Percentiles rank a stretch among this genome's conserved stretches.
phyloP scores from a whole-genome alignment of 768 basidiomycete genomes.

The Collybia mongolica region DNA sequence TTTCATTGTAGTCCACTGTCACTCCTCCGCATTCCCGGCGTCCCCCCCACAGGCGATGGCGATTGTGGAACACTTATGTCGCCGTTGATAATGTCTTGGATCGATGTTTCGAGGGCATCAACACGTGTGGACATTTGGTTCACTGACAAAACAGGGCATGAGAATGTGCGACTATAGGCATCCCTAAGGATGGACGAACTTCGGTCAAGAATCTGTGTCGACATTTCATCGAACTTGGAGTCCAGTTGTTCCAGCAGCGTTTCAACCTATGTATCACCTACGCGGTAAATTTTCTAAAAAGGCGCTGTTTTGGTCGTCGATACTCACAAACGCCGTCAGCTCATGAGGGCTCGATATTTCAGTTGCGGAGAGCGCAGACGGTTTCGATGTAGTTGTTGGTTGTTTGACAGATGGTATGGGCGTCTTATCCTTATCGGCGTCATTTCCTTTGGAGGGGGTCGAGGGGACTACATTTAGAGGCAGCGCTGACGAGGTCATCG shows the following conservation, averaged over 20 bases:
- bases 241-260: conserved; percentile 87
- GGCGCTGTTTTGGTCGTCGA: not conserved
- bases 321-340: conserved; percentile 87
- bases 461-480: conserved; percentile 62
- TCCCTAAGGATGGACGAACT: conserved; percentile 46
- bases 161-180: conserved; percentile 5
- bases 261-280: conserved; percentile 62
- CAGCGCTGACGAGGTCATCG: conserved; percentile 54
- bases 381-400: conserved; percentile 30
- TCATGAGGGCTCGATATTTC: conserved; percentile 94
- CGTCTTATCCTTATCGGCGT: conserved; percentile 50
- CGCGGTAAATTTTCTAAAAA: not conserved
- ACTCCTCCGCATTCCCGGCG: conserved; percentile 39
- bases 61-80: conserved; percentile 66
- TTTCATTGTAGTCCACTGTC: conserved; percentile 29
- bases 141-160: conserved; percentile 52
- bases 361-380: conserved; percentile 38
- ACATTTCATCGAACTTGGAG: conserved; percentile 90
- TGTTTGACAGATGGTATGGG: conserved; percentile 46
- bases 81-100: conserved; percentile 89
- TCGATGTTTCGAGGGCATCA: conserved; percentile 84
- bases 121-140: conserved; percentile 90
- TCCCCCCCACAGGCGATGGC: conserved; percentile 45
- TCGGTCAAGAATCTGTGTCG: conserved; percentile 80
- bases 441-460: conserved; percentile 47